Evolutionary conservation across 2,329 filamentous ascomycete genomes (phyloP), one percentile per base, ranked within the genome.

Genomic region (Hypoxylon sp.): DNA sequence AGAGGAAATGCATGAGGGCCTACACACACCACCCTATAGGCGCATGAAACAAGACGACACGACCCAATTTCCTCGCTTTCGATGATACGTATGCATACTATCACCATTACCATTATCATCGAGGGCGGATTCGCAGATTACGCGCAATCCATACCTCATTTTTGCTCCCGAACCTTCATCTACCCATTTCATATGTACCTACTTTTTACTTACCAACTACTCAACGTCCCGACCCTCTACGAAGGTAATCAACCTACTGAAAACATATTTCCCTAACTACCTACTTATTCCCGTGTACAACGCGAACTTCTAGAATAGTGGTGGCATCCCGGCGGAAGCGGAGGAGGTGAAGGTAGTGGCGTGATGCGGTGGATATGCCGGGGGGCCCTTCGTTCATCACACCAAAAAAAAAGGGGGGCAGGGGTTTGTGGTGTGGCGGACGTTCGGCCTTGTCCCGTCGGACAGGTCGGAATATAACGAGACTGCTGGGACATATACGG

Each of bases 401-500:
- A 26, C n/a, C n/a, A 26, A 26, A 26, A 6, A 32, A 34, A 34
- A 34, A 5, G 20, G 30, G 44, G 17, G 54, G 34, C 13, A 13
- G 28, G 44, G 44, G 24, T 3, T 15, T 19, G 26, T 28, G 6
- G 39, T 20, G 24, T n/a, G 30, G 30, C 37, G 17, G 48, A 44
- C 44, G 55, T 37, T 56, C 30, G 30, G 30, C 30, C 30, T 32
- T 10, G 30, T 32, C 30, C 8, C 30, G 11, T 32, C 32, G 32
- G 32, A 34, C 32, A 34, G 32, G 32, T 15, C 32, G 32, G 32
- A 13, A 34, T 34, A n/a, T n/a, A n/a, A n/a, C n/a, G n/a, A n/a
- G 41, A 34, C 41, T 24, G 56, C 17, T 19, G 37, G 57, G 53
- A 39, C n/a, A n/a, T n/a, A 43, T 61, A 64, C 24, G 57, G 62